Conservation (phyloP, 768 basidiomycete genomes). For the Epithele typhae region DNA sequence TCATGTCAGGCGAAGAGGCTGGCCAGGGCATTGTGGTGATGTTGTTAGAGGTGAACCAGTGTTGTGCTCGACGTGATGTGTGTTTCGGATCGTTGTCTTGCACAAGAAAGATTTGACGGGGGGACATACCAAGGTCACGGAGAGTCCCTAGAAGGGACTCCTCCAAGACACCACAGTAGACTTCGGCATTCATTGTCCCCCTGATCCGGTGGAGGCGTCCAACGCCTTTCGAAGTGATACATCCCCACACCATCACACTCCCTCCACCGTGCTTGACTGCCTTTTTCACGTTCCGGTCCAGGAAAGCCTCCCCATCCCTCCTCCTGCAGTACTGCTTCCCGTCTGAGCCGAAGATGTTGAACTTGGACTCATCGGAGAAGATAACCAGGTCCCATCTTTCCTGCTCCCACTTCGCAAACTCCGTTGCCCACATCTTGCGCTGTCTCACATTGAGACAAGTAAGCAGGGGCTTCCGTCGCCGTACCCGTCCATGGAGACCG, state of each 20-base stretch:
- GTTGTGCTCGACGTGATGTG: not conserved
- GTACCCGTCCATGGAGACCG: conserved; percentile 1
- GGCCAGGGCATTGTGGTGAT: not conserved
- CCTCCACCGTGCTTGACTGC: not conserved
- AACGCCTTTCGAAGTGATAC: not conserved
- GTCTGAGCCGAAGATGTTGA: conserved; percentile 3
- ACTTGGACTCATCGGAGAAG: conserved; percentile 8
- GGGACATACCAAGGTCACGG: not conserved
- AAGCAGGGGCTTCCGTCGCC: not conserved
- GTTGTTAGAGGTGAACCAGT: not conserved
- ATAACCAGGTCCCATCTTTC: not conserved
- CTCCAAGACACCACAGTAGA: conserved; percentile 1
- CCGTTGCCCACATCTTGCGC: not conserved
- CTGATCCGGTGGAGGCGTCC: not conserved
- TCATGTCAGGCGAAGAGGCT: conserved; percentile 2
- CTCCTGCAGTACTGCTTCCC: not conserved
- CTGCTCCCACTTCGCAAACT: not conserved
- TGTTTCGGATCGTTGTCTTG: conserved; percentile 2
- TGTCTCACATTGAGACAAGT: not conserved
- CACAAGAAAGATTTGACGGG: not conserved
- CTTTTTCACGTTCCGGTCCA: not conserved
- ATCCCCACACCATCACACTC: conserved; percentile 4
- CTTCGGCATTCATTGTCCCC: not conserved
- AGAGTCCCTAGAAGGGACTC: not conserved
- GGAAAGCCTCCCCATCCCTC: conserved; percentile 1